Evolutionary conservation across 2,329 filamentous ascomycete species (phyloP), one percentile per base, ranked within the genome.

Genomic region (Macrophomina tecta): DNA sequence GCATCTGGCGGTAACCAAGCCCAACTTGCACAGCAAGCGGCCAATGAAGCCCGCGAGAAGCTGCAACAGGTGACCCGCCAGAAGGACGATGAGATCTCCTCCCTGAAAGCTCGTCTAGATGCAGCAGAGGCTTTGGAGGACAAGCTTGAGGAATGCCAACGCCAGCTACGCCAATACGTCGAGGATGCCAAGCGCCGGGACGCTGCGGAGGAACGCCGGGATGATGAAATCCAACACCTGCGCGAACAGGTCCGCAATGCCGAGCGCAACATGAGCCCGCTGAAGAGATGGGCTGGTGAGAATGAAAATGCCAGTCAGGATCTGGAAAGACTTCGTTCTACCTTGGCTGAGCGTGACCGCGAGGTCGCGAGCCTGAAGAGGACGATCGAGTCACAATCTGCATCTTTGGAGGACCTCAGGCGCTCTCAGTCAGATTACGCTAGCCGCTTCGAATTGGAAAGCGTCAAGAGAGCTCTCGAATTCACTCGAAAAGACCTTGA

Each of bases 1-100:
- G 77, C 77, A 0, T 74, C 79, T 55, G 77, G 78, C 14, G 78
- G 80, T 62, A 78, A 78, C 56, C 77, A 79, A 65, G 74, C 75
- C 1, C 77, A 79, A 66, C 74, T 79, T 38, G 78, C 78, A 11
- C 77, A 79, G 67, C 78, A 80, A 66, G 77, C 78, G 65, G 77
- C 77, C 34, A 71, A 75, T 28, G 78, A 79, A 40, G 77, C 77
- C 30, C 76, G 73, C 14, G 75, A 80, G 53, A 77, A 77, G 65
- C 73, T 79, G 2, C 69, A 78, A 14, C 74, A 77, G 48, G 69
- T 78, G 18, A 75, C 75, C 9, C 73, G 76, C 36, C 76, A 79
- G 65, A 80, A 79, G 67, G 73, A 77, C 23, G 72, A 75, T n/a
- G 77, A 80, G 51, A 72, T 80, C 16, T 73, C 79, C 63, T 69